Evolutionary conservation across 164 flowering plant species (phyloP), one percentile per base, ranked within the genome.

Genomic region (Liriodendron chinense): DNA sequence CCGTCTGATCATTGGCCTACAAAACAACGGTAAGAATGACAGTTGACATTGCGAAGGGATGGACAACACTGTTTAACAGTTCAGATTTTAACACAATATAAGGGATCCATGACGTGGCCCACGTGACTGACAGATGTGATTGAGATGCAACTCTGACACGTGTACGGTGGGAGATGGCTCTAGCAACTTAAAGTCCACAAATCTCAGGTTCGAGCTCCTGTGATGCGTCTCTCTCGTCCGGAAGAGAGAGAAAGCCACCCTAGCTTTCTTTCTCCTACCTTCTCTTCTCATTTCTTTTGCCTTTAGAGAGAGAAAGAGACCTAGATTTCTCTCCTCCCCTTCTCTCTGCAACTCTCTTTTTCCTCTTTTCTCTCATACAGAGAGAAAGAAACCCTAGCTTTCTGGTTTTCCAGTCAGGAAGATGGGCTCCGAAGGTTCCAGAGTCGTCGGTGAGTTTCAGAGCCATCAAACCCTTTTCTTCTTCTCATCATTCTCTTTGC

Each of bases 371-470:
- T n/a, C n/a, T n/a, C n/a, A n/a, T n/a, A 0, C 49, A 23, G 20
- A n/a, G 49, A 34, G 43, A 66, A 34, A 66, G 71, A 56, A 72
- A 77, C 80, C 76, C 73, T 61, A 77, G 67, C 68, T 59, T n/a
- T 64, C 48, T 49, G 59, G 43, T 7, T 1, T 53, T 21, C 63
- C 50, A 68, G 67, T 66, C 64, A 59, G 56, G 16, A 25, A 72
- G 24, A 86, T 86, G 88, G 85, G 84, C 24, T 79, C 86, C 10
- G 85, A 86, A 80, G 86, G 81, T 70, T 78, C 84, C 12, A 78
- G 83, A 53, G 88, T 86, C 70, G 86, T 86, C 26, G 85, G 88
- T 86, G 70, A 79, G 88, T 73, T 64, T 21, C 25, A 20, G 23
- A 48, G 28, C 16, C 7, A n/a, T 47, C 70, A n/a, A n/a, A n/a